A percentile compares a stretch with the other conserved stretches of the same genome.
phyloP scores from a whole-genome alignment of 1,284 basidiomycete species.

The Cutaneotrichosporon mucoides region DNA sequence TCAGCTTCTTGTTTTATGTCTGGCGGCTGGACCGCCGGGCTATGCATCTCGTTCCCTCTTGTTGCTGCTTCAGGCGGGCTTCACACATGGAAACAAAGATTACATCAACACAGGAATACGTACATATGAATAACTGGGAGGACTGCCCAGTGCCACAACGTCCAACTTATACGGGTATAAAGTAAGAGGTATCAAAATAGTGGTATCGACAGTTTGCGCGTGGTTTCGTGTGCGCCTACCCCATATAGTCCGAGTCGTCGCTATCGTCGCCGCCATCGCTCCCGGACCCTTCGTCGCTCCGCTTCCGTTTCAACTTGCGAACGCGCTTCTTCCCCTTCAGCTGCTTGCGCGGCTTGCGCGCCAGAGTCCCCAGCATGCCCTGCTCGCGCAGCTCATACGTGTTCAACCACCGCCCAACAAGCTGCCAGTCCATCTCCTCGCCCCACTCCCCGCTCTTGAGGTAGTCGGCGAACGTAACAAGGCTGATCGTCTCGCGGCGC shows the following conservation, averaged over 20 bases:
- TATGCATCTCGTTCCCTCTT: too few species aligned
- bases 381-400: conserved; percentile 4
- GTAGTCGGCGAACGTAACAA: conserved; percentile 5
- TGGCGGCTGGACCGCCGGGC: too few species aligned
- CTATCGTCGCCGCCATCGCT: background rate
- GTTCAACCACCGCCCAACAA: conserved; percentile 10
- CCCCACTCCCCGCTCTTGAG: conserved; percentile 3
- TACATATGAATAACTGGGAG: too few species aligned
- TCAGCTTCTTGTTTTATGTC: too few species aligned
- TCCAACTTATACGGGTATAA: too few species aligned
- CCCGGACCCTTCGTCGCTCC: background rate
- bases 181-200: background rate
- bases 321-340: background rate
- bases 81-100: too few species aligned
- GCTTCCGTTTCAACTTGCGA: background rate
- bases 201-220: too few species aligned
- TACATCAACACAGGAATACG: too few species aligned
- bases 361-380: background rate
- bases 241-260: background rate
- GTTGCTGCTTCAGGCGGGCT: too few species aligned
- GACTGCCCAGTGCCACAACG: too few species aligned
- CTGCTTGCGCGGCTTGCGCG: background rate
- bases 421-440: conserved; percentile 8
- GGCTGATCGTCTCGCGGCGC: background rate
- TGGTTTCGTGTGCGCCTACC: background rate